Conservation (phyloP, 345 rosid species). For the Camelina hispida region DNA sequence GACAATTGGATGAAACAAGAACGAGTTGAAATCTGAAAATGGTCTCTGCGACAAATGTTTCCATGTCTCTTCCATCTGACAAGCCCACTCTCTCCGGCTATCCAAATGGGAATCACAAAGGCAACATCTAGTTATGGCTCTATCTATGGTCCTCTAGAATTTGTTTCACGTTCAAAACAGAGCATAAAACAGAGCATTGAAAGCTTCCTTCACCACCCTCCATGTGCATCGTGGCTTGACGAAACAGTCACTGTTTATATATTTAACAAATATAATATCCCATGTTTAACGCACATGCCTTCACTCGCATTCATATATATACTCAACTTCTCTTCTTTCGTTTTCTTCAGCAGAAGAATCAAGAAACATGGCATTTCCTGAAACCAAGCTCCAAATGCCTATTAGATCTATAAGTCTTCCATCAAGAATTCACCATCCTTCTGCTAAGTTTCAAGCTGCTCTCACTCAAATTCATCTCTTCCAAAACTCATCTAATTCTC, state of each 20-base stretch:
- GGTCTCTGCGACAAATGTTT: slow-evolving; percentile 38
- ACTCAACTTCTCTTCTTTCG: slow-evolving; percentile 27
- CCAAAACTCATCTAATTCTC: slow-evolving; percentile 41
- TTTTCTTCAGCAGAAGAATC: slow-evolving; percentile 29
- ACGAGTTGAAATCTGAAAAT: slow-evolving; percentile 29
- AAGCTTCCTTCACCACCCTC: slow-evolving; percentile 37
- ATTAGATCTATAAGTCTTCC: slow-evolving; percentile 62
- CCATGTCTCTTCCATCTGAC: slow-evolving; percentile 40
- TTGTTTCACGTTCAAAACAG: slow-evolving; percentile 39
- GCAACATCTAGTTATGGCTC: slow-evolving; percentile 36
- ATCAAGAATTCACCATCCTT: slow-evolving; percentile 57
- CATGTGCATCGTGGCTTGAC: slow-evolving; percentile 44
- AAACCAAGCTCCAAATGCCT: slow-evolving; percentile 41
- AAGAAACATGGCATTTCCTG: slow-evolving; percentile 40
- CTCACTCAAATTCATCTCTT: slow-evolving; percentile 50
- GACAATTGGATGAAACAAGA: slow-evolving; percentile 37
- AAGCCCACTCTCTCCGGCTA: slow-evolving; percentile 32
- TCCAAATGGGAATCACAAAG: slow-evolving; percentile 34
- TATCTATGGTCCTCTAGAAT: slow-evolving; percentile 30
- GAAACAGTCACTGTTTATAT: slow-evolving; percentile 31
- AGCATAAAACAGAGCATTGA: slow-evolving; percentile 41
- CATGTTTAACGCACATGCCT: slow-evolving; percentile 43
- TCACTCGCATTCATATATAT: slow-evolving; percentile 35
- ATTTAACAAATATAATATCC: slow-evolving; percentile 30
- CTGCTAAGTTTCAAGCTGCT: slow-evolving; percentile 52